Evolutionary conservation across 805 yeast species (phyloP), one percentile per base, ranked within the genome.

Genomic region (Naumovozyma castellii): DNA sequence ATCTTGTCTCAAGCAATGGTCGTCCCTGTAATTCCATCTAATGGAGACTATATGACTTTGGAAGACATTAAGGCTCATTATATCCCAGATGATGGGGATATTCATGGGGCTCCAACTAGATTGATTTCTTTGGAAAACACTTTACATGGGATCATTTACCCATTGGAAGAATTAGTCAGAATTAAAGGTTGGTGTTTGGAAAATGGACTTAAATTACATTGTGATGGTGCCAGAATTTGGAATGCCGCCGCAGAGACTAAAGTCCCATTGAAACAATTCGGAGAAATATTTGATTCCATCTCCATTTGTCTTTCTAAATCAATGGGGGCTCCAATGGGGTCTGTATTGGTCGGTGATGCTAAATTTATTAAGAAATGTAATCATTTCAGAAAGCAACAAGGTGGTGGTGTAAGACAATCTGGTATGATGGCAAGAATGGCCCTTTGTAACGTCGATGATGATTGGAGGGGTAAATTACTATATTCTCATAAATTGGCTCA

Each of bases 211-310:
- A 71, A 67, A 41, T 60, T 87, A 49, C 97, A 90, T 54, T 75
- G 87, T 51, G 97, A 88, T 59, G 97, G 97, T 46, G 97, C 97
- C n/a, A 73, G 97, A 51, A 64, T 88, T 37, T 87, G 94, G 88
- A 84, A 84, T 59, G 96, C 96, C n/a, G 68, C 78, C 32, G 82
- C 73, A 10, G 88, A 73, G 19, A 34, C 56, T 18, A 86, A 83
- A 18, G 68, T 83, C 29, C 64, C 85, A 14, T 62, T 87, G 44
- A 63, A 61, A 15, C 84, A 84, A 52, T 86, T 79, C 60, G 83
- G 94, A 49, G 68, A 72, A 45, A 66, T 77, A 45, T 87, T 87
- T 57, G 97, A 87, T 62, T 78, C 92, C n/a, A 84, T 88, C 36
- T 84, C 95, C 13, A 71, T 88, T 37, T 88, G 97, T 61, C 64